Evolutionary conservation across 371 early-diverging fungal species (phyloP).

Genomic region (Blastocladiella emersonii): DNA sequence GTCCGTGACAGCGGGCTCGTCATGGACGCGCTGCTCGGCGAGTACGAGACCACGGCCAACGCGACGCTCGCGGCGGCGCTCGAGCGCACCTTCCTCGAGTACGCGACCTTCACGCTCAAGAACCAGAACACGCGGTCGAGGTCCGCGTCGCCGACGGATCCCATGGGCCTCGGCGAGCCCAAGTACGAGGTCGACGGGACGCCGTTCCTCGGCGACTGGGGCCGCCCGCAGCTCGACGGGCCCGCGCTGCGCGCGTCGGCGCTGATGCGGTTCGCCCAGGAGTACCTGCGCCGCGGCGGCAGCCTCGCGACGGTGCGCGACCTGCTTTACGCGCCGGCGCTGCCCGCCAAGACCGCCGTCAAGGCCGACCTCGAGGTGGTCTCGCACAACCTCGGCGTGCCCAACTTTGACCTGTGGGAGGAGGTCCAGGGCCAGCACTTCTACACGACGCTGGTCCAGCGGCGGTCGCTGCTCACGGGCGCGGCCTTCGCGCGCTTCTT

Average conservation of each 20-base stretch:
- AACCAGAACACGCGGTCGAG: slow-evolving; percentile 8
- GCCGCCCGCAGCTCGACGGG: slow-evolving; percentile 70
- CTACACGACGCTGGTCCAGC: slow-evolving; percentile 51
- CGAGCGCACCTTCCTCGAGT: slow-evolving; percentile 17
- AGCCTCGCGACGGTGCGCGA: slow-evolving; percentile 3
- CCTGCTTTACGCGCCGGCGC: slow-evolving; percentile 14
- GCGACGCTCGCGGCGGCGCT: not conserved
- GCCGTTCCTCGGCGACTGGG: slow-evolving; percentile 26
- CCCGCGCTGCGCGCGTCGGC: slow-evolving; percentile 55
- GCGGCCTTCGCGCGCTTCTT: slow-evolving; percentile 22
- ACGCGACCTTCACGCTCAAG: slow-evolving; percentile 16
- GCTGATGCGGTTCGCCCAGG: slow-evolving; percentile 29
- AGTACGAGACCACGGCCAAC: slow-evolving; percentile 1
- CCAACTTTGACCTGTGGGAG: slow-evolving; percentile 54
- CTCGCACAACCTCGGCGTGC: slow-evolving; percentile 21
- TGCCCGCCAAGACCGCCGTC: slow-evolving; percentile 17
- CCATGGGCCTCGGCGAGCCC: slow-evolving; percentile 50
- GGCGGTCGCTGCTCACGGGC: slow-evolving; percentile 37
- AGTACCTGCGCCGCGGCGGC: slow-evolving; percentile 11
- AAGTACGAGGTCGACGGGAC: slow-evolving; percentile 53
- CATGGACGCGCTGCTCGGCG: slow-evolving; percentile 25
- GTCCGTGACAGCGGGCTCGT: slow-evolving; percentile 54
- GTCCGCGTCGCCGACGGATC: slow-evolving; percentile 5
- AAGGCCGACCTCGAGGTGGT: slow-evolving; percentile 40
- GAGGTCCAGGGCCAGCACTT: slow-evolving; percentile 47